phyloP scores from a whole-genome alignment of 1,284 basidiomycete genomes.

The Lentinula novae-zelandiae region DNA sequence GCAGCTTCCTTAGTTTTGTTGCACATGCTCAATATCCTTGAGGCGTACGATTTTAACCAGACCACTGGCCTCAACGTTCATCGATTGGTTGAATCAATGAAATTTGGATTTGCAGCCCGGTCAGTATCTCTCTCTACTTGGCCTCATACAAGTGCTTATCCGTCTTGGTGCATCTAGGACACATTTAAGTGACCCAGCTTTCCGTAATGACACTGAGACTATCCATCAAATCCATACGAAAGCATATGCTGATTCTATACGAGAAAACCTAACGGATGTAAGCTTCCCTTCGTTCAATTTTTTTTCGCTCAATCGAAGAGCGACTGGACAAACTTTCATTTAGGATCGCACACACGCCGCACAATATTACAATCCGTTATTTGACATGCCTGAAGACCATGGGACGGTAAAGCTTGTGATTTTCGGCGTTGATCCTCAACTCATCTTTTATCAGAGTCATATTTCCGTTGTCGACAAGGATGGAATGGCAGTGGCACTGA shows the following conservation, averaged over 20 bases:
- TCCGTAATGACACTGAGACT: slow-evolving; percentile 48
- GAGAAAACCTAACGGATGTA: slow-evolving; percentile 78
- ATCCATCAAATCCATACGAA: slow-evolving; percentile 73
- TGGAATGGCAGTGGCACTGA: slow-evolving; percentile 84
- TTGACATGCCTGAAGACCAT: slow-evolving; percentile 75
- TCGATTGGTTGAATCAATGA: slow-evolving; percentile 72
- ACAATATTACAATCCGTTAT: slow-evolving; percentile 82
- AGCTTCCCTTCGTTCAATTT: slow-evolving; percentile 22
- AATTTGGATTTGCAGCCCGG: slow-evolving; percentile 81
- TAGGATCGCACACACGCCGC: slow-evolving; percentile 78
- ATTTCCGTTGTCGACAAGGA: slow-evolving; percentile 76
- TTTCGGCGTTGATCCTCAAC: background rate
- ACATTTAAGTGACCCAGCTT: slow-evolving; percentile 75
- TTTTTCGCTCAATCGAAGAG: background rate
- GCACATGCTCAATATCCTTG: slow-evolving; percentile 79
- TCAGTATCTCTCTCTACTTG: slow-evolving; percentile 23
- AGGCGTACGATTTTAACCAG: slow-evolving; percentile 55
- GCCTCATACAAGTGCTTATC: slow-evolving; percentile 1
- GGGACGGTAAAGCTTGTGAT: slow-evolving; percentile 64
- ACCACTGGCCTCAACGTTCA: slow-evolving; percentile 61
- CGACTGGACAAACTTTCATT: slow-evolving; percentile 1
- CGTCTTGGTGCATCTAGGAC: slow-evolving; percentile 35
- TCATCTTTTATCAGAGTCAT: slow-evolving; percentile 57
- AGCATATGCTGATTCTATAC: slow-evolving; percentile 59
- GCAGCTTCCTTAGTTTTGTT: slow-evolving; percentile 46